Evolutionary conservation across 306 rosid species (phyloP).

Genomic region (Prunus persica): Prunus_persica_NCBIv2 NC_034013.1:9492001-9492500

Average conservation of each 20-base stretch:
- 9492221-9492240: background rate
- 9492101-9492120: background rate
- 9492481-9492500: no score
- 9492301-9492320: no score
- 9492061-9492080: background rate
- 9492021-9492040: background rate
- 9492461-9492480: constrained; percentile 5
- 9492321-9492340: no score
- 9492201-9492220: constrained; percentile 1
- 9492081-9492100: background rate
- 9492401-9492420: no score
- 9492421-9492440: background rate
- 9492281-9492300: background rate
- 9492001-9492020: no score
- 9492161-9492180: background rate
- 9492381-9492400: no score
- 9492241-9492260: background rate
- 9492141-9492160: background rate
- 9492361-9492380: no score
- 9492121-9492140: no score
- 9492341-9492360: no score
- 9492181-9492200: background rate
- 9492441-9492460: constrained; percentile 4
- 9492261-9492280: background rate
- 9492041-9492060: background rate